Percentiles rank a stretch among this genome's conserved stretches.
These are phyloP conservation scores for Poteriospumella lacustris DNA, from an alignment of 108 stramenopile genomes.

Conservation along the genomic window DNA sequence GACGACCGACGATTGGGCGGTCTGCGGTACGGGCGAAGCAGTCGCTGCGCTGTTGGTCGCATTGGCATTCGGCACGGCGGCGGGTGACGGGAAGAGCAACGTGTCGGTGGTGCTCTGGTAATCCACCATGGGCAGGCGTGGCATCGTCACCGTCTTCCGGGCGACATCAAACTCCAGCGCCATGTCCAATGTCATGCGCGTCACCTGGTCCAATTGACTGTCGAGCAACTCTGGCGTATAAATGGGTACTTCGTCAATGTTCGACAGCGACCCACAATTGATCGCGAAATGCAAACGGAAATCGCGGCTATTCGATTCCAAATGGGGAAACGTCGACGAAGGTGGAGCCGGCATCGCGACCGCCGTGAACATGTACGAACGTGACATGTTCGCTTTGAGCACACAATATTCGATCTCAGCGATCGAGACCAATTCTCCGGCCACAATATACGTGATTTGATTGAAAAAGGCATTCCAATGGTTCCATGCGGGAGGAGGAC, in stretches of 20 bases:
- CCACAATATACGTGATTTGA: conserved; percentile 79
- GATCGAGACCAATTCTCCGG: conserved; percentile 79
- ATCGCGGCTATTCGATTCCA: conserved; percentile 53
- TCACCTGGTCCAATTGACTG: not conserved
- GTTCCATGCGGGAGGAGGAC: conserved; percentile 59
- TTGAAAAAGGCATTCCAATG: conserved; percentile 63
- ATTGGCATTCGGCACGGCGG: too few species aligned
- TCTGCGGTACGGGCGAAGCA: too few species aligned
- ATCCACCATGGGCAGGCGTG: not conserved
- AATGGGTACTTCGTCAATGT: not conserved
- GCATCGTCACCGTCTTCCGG: not conserved
- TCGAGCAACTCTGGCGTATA: not conserved
- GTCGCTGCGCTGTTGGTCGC: too few species aligned
- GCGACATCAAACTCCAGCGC: not conserved
- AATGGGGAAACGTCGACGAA: conserved; percentile 40
- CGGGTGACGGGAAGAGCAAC: too few species aligned
- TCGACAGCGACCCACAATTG: conserved; percentile 56
- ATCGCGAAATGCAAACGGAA: conserved; percentile 65
- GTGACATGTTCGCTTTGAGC: conserved; percentile 32
- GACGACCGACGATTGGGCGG: too few species aligned
- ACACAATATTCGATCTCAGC: conserved; percentile 84
- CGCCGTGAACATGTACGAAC: not conserved
- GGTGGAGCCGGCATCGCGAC: not conserved
- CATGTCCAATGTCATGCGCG: not conserved
- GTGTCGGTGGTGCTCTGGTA: too few species aligned